Evolutionary conservation across 495 filamentous ascomycete genomes (phyloP).

Genomic region (Lindgomyces ingoldianus): DNA sequence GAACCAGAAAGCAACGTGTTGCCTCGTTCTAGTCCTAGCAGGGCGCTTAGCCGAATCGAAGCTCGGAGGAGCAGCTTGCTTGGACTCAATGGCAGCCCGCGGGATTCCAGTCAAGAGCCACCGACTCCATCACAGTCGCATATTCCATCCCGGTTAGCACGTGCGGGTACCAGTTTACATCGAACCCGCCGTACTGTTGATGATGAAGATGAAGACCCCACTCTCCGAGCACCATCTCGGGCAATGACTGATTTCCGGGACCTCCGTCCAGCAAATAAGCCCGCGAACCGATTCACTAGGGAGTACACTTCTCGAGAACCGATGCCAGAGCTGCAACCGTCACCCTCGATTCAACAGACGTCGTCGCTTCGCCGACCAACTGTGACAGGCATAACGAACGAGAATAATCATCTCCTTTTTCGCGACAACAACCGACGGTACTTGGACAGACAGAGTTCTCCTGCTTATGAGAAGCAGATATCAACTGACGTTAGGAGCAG

Average conservation of each 20-base stretch:
- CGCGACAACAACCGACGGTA: slow-evolving; percentile 25
- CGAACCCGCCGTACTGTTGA: slow-evolving; percentile 42
- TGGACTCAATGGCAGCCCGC: slow-evolving; percentile 48
- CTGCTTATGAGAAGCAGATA: slow-evolving; percentile 25
- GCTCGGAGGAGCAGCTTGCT: slow-evolving; percentile 68
- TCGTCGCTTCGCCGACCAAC: slow-evolving; percentile 29
- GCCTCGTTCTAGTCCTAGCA: slow-evolving; percentile 42
- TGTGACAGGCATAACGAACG: slow-evolving; percentile 4
- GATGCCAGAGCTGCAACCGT: slow-evolving; percentile 34
- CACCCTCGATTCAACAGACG: slow-evolving; percentile 26
- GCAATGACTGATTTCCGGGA: slow-evolving; percentile 47
- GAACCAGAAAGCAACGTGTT: slow-evolving; percentile 25
- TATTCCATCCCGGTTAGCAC: slow-evolving; percentile 25
- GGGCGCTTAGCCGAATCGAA: slow-evolving; percentile 70
- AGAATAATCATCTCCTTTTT: slow-evolving; percentile 23
- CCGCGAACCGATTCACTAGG: slow-evolving; percentile 45
- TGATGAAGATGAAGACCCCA: slow-evolving; percentile 48
- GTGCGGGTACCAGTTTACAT: slow-evolving; percentile 31
- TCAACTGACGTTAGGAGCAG: slow-evolving; percentile 12
- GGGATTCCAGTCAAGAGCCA: slow-evolving; percentile 39
- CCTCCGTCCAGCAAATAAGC: slow-evolving; percentile 41
- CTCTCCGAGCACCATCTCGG: slow-evolving; percentile 45
- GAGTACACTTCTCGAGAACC: slow-evolving; percentile 50
- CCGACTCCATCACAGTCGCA: slow-evolving; percentile 43
- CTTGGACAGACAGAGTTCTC: slow-evolving; percentile 29